A percentile compares a stretch with the other conserved stretches of the same genome.
Evolutionary conservation across 2,329 filamentous ascomycete genomes (phyloP).

Genomic region (Epichloe sylvatica): DNA sequence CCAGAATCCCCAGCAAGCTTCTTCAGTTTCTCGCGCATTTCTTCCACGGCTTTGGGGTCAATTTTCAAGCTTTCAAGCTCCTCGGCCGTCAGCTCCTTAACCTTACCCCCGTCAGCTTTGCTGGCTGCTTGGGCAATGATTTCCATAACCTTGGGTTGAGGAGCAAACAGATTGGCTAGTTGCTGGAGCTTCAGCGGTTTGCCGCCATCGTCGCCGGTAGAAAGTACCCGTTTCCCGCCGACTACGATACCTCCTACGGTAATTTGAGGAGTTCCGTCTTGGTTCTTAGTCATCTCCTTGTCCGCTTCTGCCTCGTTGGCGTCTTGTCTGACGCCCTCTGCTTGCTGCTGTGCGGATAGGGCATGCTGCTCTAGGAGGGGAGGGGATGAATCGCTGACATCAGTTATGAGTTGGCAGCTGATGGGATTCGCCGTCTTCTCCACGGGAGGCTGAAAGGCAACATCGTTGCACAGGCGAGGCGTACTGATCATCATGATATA

Average conservation of each 20-base stretch:
- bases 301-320: constrained; percentile 5
- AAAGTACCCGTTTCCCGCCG: constrained; percentile 36
- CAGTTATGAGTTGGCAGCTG: constrained; percentile 57
- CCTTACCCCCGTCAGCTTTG: constrained; percentile 45
- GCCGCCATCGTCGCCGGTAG: constrained; percentile 31
- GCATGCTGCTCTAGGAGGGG: constrained; percentile 22
- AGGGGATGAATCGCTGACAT: constrained; percentile 28
- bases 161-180: constrained; percentile 16
- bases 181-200: constrained; percentile 30
- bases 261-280: constrained; percentile 17
- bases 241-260: constrained; percentile 41
- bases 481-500: constrained; percentile 92
- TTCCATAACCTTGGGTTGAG: constrained; percentile 14
- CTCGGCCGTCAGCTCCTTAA: constrained; percentile 47
- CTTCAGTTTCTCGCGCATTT: constrained; percentile 53
- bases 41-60: constrained; percentile 51
- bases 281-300: constrained; percentile 16
- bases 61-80: constrained; percentile 57
- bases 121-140: constrained; percentile 31
- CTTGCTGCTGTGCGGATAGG: constrained; percentile 19
- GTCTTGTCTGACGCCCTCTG: constrained; percentile 6
- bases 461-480: constrained; percentile 72
- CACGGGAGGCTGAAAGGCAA: constrained; percentile 71
- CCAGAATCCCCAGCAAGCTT: constrained; percentile 54
- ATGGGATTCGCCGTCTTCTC: constrained; percentile 66